Percentiles rank a stretch among this genome's conserved stretches.
Conservation (phyloP, 192 early-diverging fungal genomes). For the Endogone sp. region DNA sequence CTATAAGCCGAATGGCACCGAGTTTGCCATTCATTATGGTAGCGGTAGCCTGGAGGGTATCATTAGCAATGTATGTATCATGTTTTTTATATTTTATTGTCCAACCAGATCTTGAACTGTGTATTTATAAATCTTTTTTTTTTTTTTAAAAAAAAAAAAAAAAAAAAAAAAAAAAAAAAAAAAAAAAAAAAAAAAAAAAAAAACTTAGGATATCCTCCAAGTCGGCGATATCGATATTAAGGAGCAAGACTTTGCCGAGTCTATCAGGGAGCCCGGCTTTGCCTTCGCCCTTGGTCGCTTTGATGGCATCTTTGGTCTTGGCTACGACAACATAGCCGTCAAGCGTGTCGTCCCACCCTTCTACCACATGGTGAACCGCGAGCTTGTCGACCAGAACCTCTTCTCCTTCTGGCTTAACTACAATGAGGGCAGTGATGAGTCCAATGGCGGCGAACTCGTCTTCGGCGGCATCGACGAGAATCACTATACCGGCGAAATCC, state of each 20-base stretch:
- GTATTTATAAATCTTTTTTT: no score
- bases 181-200: no score
- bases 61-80: conserved; percentile 64
- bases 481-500: conserved; percentile 67
- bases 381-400: conserved; percentile 76
- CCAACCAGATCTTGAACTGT: neutral
- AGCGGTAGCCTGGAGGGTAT: conserved; percentile 92
- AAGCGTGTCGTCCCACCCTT: conserved; percentile 88
- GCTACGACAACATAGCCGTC: conserved; percentile 88
- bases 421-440: conserved; percentile 51
- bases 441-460: conserved; percentile 76
- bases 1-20: conserved; percentile 86
- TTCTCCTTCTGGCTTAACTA: conserved; percentile 90
- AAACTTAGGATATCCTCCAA: conserved; percentile 59
- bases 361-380: conserved; percentile 84
- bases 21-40: conserved; percentile 94
- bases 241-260: conserved; percentile 91
- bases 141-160: no score
- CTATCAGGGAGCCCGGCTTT: conserved; percentile 92
- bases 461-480: conserved; percentile 82
- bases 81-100: neutral
- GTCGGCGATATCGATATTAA: conserved; percentile 72
- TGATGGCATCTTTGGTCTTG: conserved; percentile 95
- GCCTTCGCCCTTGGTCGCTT: conserved; percentile 94
- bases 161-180: no score